Evolutionary conservation across 1,284 basidiomycete genomes (phyloP).

Genomic region (Salmacisia buchloeana): DNA sequence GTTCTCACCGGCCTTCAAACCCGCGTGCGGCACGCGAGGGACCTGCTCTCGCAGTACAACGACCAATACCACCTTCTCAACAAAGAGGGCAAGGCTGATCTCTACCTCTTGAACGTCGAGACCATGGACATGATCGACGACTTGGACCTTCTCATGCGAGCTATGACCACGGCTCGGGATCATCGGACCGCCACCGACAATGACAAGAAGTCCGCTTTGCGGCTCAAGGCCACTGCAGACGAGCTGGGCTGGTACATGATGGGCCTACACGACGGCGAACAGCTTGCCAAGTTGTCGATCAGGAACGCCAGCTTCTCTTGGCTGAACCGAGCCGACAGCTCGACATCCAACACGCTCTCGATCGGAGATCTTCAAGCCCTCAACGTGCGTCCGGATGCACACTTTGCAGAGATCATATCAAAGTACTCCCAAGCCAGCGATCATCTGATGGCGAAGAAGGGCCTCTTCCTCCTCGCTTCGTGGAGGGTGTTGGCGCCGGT

Average conservation of each 20-base stretch:
- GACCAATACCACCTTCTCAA: conserved; percentile 51
- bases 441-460: conserved; percentile 38
- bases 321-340: conserved; percentile 82
- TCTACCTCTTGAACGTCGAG: conserved; percentile 68
- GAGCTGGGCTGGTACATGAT: conserved; percentile 94
- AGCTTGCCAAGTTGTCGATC: conserved; percentile 80
- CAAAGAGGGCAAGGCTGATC: conserved; percentile 56
- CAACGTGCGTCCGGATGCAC: conserved; percentile 75
- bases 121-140: conserved; percentile 71
- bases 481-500: conserved; percentile 59
- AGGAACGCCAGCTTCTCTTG: conserved; percentile 74
- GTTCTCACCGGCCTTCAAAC: conserved; percentile 71
- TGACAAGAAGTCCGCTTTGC: conserved; percentile 70
- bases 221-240: conserved; percentile 73
- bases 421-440: conserved; percentile 53
- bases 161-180: conserved; percentile 75
- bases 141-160: conserved; percentile 80
- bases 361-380: conserved; percentile 75
- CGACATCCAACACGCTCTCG: conserved; percentile 71
- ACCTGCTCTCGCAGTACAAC: conserved; percentile 17
- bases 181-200: conserved; percentile 54
- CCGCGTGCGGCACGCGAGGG: conserved; percentile 60
- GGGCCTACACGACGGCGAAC: conserved; percentile 62
- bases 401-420: conserved; percentile 82
- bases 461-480: conserved; percentile 37